Base-by-base conservation (phyloP, 768 basidiomycete species). In the Clavaria fumosa region DNA sequence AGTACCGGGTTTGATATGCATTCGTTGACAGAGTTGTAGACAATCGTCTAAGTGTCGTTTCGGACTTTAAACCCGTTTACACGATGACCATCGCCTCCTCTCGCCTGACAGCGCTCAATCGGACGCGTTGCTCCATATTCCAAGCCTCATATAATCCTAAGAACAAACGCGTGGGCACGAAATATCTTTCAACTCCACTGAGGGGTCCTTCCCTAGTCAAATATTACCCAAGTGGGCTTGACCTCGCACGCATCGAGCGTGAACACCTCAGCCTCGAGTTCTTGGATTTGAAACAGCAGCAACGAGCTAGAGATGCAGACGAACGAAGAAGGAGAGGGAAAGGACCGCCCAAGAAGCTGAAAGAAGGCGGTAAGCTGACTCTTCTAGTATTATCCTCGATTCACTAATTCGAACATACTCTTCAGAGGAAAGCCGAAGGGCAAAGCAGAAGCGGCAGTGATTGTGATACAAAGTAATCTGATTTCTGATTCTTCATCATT, bases 91-190 rank as follows among this genome's bases (percentile, higher is more conserved):
- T 70, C n/a, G 47, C 58, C 3, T 63, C 67, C 15, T 60, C 67
- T 24, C 70, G 74, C 36, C 55, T 84, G n/a, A 59, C 63, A 10
- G 61, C 69, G n/a, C 63, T 89, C 44, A 67, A 57, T 1, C 67
- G 70, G 34, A 62, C 82, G 4, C 78, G 77, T 31, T 78, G 74
- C 52, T 52, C 64, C 28, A 71, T 96, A 37, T 93, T 96, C 51
- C 73, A 88, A 51, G 93, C 86, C 6, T 64, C 79, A 3, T 88
- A 82, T 60, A 96, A 96, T 58, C 91, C 91, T 0, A 68, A 68
- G 2, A 71, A 70, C 19, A 53, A 73, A 10, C 77, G 91, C 12
- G 90, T 83, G 0, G 93, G 93, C 12, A 80, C 88, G 19, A 96
- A 96, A 61, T 89, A 93, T 61, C 74, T 96, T 32, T 75, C 80